Evolutionary conservation across 768 basidiomycete genomes (phyloP), one percentile per base, ranked within the genome.

Genomic region (Amanita inopinata): DNA sequence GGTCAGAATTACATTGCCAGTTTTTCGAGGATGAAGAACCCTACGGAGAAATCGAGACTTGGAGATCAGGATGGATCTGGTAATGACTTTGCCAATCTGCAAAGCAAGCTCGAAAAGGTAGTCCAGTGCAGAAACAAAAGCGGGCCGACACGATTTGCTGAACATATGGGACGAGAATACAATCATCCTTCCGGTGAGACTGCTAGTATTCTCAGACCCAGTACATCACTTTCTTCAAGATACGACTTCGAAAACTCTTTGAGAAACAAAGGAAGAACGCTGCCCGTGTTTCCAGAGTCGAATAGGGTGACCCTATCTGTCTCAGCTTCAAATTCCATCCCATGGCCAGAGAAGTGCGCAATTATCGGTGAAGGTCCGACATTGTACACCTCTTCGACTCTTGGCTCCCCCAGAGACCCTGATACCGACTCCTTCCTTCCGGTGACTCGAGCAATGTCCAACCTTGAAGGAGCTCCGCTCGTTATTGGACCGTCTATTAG

Each of bases 1-100:
- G 81, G 83, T 1, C 57, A 68, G 41, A 88, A 98, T 56, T 97
- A 94, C 59, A 65, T 76, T 35, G 74, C 86, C 42, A 74, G 69
- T 43, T 93, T 97, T 55, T 61, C 60, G 42, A 63, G 64, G 48
- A 46, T 55, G 23, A 51, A 56, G 30, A 49, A 48, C 11, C 35
- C 33, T 25, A 51, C 51, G 22, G 56, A 59, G 45, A 52, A 53
- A 40, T 51, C 46, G 19, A 49, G 52, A 31, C 39, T 54, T 28
- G 50, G 59, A 38, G 60, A 56, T 15, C 61, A 61, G 19, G 64
- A 64, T 41, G 56, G 65, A 52, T 55, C 69, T 35, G 58, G 57
- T 43, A 55, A 53, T 38, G 54, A 76, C 38, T 69, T 85, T 49
- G 73, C 67, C 17, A 75, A 84, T 56, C 64, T 93, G 44, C 62